These are phyloP conservation scores for Aspergillus jensenii DNA, from an alignment of 2,329 filamentous ascomycete species.

Conservation along the genomic window DNA sequence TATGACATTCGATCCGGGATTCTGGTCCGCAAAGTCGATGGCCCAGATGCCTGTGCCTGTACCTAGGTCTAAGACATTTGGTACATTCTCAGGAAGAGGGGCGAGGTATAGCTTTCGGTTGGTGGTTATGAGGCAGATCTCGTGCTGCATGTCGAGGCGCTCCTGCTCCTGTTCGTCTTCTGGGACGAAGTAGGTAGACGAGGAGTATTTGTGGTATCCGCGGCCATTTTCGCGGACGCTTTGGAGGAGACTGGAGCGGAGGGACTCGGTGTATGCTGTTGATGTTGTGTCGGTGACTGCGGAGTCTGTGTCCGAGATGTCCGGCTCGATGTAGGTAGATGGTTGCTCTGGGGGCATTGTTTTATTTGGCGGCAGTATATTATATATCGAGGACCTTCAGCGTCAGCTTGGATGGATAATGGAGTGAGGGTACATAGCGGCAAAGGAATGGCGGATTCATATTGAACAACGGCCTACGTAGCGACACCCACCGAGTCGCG, in stretches of 20 bases:
- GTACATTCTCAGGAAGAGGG: slow-evolving; percentile 19
- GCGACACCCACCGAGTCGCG: background rate
- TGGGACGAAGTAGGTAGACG: slow-evolving; percentile 28
- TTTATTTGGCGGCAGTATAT: too few species aligned
- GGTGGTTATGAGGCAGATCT: slow-evolving; percentile 19
- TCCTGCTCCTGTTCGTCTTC: slow-evolving; percentile 36
- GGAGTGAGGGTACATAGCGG: too few species aligned
- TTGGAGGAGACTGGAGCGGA: slow-evolving; percentile 29
- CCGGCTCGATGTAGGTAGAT: background rate
- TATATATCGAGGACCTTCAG: too few species aligned
- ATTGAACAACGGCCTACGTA: too few species aligned
- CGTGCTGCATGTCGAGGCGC: slow-evolving; percentile 27
- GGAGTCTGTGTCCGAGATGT: background rate
- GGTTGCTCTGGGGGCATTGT: too few species aligned
- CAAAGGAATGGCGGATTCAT: too few species aligned
- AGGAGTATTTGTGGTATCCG: slow-evolving; percentile 33
- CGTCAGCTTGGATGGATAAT: too few species aligned
- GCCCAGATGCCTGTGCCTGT: slow-evolving; percentile 41
- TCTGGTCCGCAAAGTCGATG: slow-evolving; percentile 32
- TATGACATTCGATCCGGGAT: slow-evolving; percentile 42
- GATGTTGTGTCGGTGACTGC: background rate
- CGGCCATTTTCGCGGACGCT: slow-evolving; percentile 42
- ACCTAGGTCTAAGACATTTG: slow-evolving; percentile 41
- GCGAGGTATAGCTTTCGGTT: slow-evolving; percentile 24
- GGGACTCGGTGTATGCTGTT: slow-evolving; percentile 17